Conservation (phyloP, 78 protist species). For the Thecamonas trahens region DNA sequence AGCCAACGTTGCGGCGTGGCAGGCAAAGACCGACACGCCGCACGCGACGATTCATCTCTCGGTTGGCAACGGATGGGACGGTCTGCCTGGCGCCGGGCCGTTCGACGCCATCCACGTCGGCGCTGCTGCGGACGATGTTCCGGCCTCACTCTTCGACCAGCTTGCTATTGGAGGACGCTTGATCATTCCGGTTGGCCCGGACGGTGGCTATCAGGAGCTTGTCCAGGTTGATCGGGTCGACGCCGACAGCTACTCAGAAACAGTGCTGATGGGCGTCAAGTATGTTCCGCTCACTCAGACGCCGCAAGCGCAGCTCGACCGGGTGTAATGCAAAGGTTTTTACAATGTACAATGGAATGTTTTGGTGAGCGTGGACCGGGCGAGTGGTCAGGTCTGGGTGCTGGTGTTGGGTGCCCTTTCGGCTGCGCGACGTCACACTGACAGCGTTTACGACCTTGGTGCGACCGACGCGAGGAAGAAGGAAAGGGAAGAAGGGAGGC, state of each 20-base stretch:
- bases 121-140: conserved; percentile 31
- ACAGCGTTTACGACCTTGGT: too few species aligned
- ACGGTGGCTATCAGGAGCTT: background rate
- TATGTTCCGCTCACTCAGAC: conserved; percentile 24
- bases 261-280: background rate
- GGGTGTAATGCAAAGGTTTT: too few species aligned
- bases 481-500: too few species aligned
- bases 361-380: too few species aligned
- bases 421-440: too few species aligned
- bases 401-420: too few species aligned
- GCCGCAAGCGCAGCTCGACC: too few species aligned
- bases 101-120: conserved; percentile 48
- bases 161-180: conserved; percentile 16
- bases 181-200: conserved; percentile 32
- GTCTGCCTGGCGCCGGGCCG: background rate
- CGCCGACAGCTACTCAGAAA: background rate
- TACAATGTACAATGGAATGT: too few species aligned
- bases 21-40: conserved; percentile 4
- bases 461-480: too few species aligned
- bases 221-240: background rate
- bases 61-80: conserved; percentile 9
- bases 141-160: conserved; percentile 21
- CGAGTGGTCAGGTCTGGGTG: too few species aligned
- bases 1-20: background rate
- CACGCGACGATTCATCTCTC: background rate